Evolutionary conservation across 192 early-diverging fungal genomes (phyloP).

Genomic region (Linnemannia hyalina): DNA sequence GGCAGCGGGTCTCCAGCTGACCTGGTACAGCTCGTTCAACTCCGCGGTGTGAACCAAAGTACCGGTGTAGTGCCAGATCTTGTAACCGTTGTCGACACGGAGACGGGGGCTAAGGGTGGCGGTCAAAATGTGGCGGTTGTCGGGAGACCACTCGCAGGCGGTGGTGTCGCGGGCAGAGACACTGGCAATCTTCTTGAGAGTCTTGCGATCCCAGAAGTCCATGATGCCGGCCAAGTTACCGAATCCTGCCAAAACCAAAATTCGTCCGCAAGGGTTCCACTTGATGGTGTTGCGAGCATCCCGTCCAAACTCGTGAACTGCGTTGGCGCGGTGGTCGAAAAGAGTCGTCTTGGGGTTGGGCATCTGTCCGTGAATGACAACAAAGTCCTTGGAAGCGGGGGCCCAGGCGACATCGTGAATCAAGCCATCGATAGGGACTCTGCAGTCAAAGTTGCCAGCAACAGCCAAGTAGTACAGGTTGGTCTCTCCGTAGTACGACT

Average conservation of each 20-base stretch:
- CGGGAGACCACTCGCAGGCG: slow-evolving; percentile 91
- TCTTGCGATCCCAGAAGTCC: slow-evolving; percentile 94
- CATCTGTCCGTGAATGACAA: slow-evolving; percentile 90
- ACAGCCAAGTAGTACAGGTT: slow-evolving; percentile 92
- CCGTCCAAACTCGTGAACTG: slow-evolving; percentile 87
- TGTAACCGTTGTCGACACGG: slow-evolving; percentile 98
- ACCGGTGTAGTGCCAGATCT: slow-evolving; percentile 96
- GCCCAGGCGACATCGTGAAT: slow-evolving; percentile 97
- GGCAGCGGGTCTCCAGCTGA: slow-evolving; percentile 75
- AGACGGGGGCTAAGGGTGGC: slow-evolving; percentile 93
- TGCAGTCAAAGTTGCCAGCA: slow-evolving; percentile 93
- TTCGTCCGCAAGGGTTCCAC: slow-evolving; percentile 92
- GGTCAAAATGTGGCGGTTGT: slow-evolving; percentile 93
- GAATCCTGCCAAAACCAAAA: slow-evolving; percentile 86
- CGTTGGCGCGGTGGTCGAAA: slow-evolving; percentile 91
- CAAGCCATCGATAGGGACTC: slow-evolving; percentile 88
- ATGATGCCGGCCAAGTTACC: slow-evolving; percentile 95
- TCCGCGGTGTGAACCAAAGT: slow-evolving; percentile 81
- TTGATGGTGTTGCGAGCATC: slow-evolving; percentile 90
- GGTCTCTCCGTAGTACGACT: slow-evolving; percentile 98
- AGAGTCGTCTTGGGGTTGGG: slow-evolving; percentile 86
- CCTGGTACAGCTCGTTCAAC: slow-evolving; percentile 90
- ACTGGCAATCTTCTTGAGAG: slow-evolving; percentile 84
- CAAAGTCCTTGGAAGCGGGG: slow-evolving; percentile 98
- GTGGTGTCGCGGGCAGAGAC: slow-evolving; percentile 89